These are phyloP conservation scores for Talaromyces liani DNA, from an alignment of 495 filamentous ascomycete genomes.

Conservation along the genomic window DNA sequence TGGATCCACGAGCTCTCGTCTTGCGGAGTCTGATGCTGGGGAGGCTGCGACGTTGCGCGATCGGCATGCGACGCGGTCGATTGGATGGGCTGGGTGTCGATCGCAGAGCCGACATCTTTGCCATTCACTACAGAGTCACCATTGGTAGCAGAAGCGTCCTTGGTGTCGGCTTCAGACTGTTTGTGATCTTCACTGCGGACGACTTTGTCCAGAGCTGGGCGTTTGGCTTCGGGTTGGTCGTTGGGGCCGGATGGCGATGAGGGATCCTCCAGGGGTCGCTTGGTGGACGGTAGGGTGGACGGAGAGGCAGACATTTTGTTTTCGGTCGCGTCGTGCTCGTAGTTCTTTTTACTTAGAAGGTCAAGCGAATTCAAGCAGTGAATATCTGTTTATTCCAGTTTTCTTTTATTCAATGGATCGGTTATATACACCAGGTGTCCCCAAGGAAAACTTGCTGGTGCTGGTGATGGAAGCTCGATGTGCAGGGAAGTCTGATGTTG, in stretches of 20 bases:
- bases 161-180: slow-evolving; percentile 41
- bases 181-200: slow-evolving; percentile 49
- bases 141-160: slow-evolving; percentile 45
- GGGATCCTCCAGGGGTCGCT: slow-evolving; percentile 93
- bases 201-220: slow-evolving; percentile 90
- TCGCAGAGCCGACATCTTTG: slow-evolving; percentile 25
- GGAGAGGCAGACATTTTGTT: slow-evolving; percentile 56
- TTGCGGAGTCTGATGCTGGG: slow-evolving; percentile 46
- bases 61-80: slow-evolving; percentile 55
- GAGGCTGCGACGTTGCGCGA: slow-evolving; percentile 40
- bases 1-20: slow-evolving; percentile 97
- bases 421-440: slow-evolving; percentile 83
- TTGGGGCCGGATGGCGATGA: slow-evolving; percentile 85
- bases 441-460: slow-evolving; percentile 90
- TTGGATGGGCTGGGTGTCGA: slow-evolving; percentile 56
- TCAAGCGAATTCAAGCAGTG: slow-evolving; percentile 27
- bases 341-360: slow-evolving; percentile 28
- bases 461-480: slow-evolving; percentile 29
- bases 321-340: slow-evolving; percentile 9
- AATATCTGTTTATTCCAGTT: slow-evolving; percentile 36
- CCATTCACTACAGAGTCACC: slow-evolving; percentile 61
- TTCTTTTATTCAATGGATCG: slow-evolving; percentile 49
- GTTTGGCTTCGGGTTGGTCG: slow-evolving; percentile 95
- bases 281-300: slow-evolving; percentile 58
- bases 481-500: slow-evolving; percentile 42